These are phyloP conservation scores for Zea mays DNA, from an alignment of 176 grass and related monocot species.

Conservation along the genomic window Zm-B73-REFERENCE-NAM-5.0 NC_050102.1:161816501-161817000, in stretches of 20 bases:
- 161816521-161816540: background rate
- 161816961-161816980: no score
- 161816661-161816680: no score
- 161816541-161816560: background rate
- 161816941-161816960: background rate
- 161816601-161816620: background rate
- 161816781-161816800: slow-evolving; percentile 1
- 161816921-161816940: background rate
- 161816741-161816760: no score
- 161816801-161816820: background rate
- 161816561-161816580: slow-evolving; percentile 5
- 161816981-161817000: no score
- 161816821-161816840: background rate
- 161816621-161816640: background rate
- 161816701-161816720: no score
- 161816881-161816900: background rate
- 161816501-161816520: slow-evolving; percentile 1
- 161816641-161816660: no score
- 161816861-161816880: background rate
- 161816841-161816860: background rate
- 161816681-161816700: no score
- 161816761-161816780: background rate
- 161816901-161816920: slow-evolving; percentile 2
- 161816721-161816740: no score
- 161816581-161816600: background rate